phyloP scores from a whole-genome alignment of 371 early-diverging fungal genomes.

The Mortierella sp. region DNA sequence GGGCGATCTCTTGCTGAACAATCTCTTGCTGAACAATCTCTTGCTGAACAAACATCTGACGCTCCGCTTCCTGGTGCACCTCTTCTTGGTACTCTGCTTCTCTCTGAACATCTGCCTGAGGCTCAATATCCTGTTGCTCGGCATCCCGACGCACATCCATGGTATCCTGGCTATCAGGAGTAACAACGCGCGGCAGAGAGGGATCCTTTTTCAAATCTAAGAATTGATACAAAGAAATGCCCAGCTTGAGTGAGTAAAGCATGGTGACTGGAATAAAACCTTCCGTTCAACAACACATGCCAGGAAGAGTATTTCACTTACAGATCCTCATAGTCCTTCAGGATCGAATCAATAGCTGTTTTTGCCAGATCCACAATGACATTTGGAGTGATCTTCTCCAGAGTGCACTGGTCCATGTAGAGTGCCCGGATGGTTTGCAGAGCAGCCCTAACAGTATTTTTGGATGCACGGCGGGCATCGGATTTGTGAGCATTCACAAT shows the following conservation, averaged over 20 bases:
- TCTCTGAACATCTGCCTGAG: neutral
- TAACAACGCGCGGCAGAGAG: neutral
- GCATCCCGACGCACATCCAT: neutral
- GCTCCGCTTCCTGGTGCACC: neutral
- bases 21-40: too few relatives aligned
- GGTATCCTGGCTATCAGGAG: neutral
- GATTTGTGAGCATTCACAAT: neutral
- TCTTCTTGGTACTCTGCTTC: neutral
- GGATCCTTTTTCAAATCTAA: neutral
- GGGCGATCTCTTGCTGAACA: neutral
- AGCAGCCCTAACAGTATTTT: neutral
- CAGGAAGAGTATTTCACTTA: neutral
- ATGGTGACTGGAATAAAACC: neutral
- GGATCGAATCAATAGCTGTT: neutral
- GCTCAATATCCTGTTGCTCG: neutral
- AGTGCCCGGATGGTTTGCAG: neutral
- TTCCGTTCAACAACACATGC: neutral
- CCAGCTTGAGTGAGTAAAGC: neutral
- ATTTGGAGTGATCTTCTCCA: neutral
- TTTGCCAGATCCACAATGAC: neutral
- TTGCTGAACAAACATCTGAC: neutral
- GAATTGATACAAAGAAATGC: neutral
- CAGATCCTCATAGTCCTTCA: neutral
- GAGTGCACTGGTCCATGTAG: neutral
- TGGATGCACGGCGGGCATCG: neutral